These are phyloP conservation scores for Strobilomyces echinocephalus DNA, from an alignment of 768 basidiomycete species.

Conservation along the genomic window DNA sequence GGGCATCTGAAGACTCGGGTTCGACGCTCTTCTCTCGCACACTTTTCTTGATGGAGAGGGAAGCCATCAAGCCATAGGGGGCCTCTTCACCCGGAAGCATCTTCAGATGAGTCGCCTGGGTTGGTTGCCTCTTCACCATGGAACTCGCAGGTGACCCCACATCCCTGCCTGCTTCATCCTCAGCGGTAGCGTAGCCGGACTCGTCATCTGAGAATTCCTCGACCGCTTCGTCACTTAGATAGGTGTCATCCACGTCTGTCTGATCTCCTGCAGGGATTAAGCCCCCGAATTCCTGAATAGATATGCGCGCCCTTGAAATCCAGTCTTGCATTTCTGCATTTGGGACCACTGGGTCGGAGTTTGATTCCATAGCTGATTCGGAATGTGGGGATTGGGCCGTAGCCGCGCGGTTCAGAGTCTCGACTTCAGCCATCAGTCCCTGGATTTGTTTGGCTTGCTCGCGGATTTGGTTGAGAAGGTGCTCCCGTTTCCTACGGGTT, in stretches of 20 bases:
- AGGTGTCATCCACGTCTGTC: constrained; percentile 40
- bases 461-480: constrained; percentile 71
- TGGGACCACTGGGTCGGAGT: constrained; percentile 28
- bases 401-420: constrained; percentile 36
- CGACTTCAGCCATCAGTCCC: constrained; percentile 66
- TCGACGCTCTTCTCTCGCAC: constrained; percentile 41
- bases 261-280: constrained; percentile 61
- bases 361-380: constrained; percentile 22
- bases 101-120: constrained; percentile 41
- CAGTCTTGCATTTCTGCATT: constrained; percentile 67
- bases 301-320: constrained; percentile 70
- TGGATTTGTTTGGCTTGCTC: constrained; percentile 70
- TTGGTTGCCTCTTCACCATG: constrained; percentile 37
- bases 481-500: constrained; percentile 64
- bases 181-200: constrained; percentile 24
- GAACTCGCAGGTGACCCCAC: constrained; percentile 29
- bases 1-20: constrained; percentile 41
- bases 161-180: constrained; percentile 20
- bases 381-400: constrained; percentile 34
- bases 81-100: constrained; percentile 57
- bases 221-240: constrained; percentile 34
- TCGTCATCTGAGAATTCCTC: constrained; percentile 37
- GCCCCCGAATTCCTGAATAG: constrained; percentile 61
- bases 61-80: constrained; percentile 76
- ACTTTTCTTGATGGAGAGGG: constrained; percentile 47